Evolutionary conservation across 306 rosid species (phyloP), one percentile per base, ranked within the genome.

Genomic region (Prunus mongolica): DNA sequence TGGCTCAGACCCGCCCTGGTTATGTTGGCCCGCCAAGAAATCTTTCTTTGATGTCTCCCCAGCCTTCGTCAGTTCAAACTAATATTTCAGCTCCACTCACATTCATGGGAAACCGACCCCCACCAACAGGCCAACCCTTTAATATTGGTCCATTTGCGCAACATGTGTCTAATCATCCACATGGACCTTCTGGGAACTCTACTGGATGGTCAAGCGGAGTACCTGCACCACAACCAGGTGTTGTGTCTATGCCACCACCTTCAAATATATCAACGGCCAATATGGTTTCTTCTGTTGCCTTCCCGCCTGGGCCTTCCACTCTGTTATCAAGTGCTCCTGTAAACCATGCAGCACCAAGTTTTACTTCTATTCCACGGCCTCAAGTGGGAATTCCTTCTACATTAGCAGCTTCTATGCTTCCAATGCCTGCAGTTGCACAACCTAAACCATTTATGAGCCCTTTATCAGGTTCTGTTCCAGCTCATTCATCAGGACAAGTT

Each of bases 21-120:
- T 86, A 82, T 61, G 49, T 68, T 80, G 87, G 91, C n/a, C 81
- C 77, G n/a, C 84, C 80, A 8, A 81, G 93, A 84, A 82, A 80
- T 86, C 80, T 82, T 69, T 85, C 89, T 72, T 41, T 71, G 65
- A 4, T 76, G 30, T 68, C 82, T 72, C 72, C 80, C 44, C 94
- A 80, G 77, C 79, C 83, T 69, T 63, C 87, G 52, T 76, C 82
- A 12, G 84, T 80, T 74, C 84, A 80, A 68, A 69, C 88, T 65
- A 81, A 76, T 82, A 73, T 78, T 81, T 75, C 90, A 80, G 75
- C 46, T 81, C 78, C 90, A 15, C 77, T 84, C 77, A 80, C 88
- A 14, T 76, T 75, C 75, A 74, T 72, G 11, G 82, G 83, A 58
- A 78, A 81, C 81, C 92, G 79, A 50, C 83, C 82, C 63, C 70